These are phyloP conservation scores for Aureobasidium mangrovei DNA, from an alignment of 2,329 filamentous ascomycete species.

Conservation along the genomic window DNA sequence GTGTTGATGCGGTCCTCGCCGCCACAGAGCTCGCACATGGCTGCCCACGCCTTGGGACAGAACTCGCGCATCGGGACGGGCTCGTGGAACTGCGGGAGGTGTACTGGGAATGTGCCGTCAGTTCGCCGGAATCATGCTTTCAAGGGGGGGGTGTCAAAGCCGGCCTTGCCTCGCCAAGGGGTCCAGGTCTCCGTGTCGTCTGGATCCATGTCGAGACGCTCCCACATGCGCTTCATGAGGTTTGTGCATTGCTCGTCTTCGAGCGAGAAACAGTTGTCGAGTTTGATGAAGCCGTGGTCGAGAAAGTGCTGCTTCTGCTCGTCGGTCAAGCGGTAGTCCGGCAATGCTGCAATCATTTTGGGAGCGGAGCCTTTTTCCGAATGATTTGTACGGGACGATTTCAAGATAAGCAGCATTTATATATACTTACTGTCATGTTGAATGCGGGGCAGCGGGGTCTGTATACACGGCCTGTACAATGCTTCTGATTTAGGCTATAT, in stretches of 20 bases:
- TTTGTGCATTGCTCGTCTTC: slow-evolving; percentile 33
- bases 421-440: neutral
- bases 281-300: slow-evolving; percentile 45
- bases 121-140: slow-evolving; percentile 24
- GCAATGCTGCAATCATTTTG: neutral
- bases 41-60: slow-evolving; percentile 57
- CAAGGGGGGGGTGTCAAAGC: too few species aligned
- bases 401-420: neutral
- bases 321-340: slow-evolving; percentile 30
- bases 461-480: neutral
- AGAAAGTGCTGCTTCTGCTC: slow-evolving; percentile 47
- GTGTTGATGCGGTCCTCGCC: slow-evolving; percentile 47
- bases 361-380: neutral
- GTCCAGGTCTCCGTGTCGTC: slow-evolving; percentile 58
- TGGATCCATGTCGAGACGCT: slow-evolving; percentile 55
- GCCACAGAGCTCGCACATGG: slow-evolving; percentile 58
- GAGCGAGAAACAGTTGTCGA: slow-evolving; percentile 44
- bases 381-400: neutral
- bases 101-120: slow-evolving; percentile 50
- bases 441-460: neutral
- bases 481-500: slow-evolving; percentile 1
- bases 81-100: slow-evolving; percentile 16
- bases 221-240: slow-evolving; percentile 43
- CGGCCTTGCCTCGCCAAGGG: slow-evolving; percentile 45
- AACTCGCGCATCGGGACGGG: slow-evolving; percentile 31